Evolutionary conservation across 768 basidiomycete genomes (phyloP), one percentile per base, ranked within the genome.

Genomic region (Boletus huronensis): DNA sequence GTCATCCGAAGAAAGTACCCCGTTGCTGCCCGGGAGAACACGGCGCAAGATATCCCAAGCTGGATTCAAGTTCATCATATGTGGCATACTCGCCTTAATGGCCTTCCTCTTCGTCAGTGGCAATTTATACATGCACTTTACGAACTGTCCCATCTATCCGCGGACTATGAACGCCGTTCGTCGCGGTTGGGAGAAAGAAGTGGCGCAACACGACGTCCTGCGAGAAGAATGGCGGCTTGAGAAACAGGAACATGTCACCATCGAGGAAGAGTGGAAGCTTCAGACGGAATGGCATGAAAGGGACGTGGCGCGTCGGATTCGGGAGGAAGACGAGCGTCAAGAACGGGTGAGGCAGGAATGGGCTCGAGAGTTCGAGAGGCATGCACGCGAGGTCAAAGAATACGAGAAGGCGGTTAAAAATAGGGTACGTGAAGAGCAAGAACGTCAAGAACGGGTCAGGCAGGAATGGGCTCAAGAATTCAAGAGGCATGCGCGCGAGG

Each of bases 201-300:
- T 8, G 1, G 39, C n/a, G 6, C n/a, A 41, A 1, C 47, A 63
- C 6, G 19, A 32, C 0, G 3, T 52, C n/a, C 1, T 29, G 2
- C 54, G 0, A 5, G 52, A 60, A 34, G 16, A 44, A 5, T 63
- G 64, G 61, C 32, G 7, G 2, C 52, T 43, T 2, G 58, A 63
- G 25, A 4, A 52, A 21, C 35, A 48, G 19, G 39, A 54, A 3
- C 64, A 58, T 17, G 21, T 10, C 1, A 6, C 19, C 7, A n/a
- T 21, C 0, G 25, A 38, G 36, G 23, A 49, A n/a, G n/a, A 6
- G 6, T 64, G 63, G 63, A 40, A 58, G 6, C 32, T 53, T 3
- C 26, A 64, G n/a, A 21, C 3, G 5, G 50, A 64, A 31, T 50
- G 41, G 52, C 59, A 64, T 31, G 50, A 58, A 9, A 45, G 26